Percentiles rank a stretch among this genome's conserved stretches.
These are phyloP conservation scores for Cordyceps cateniannulata DNA, from an alignment of 2,329 filamentous ascomycete species.

Conservation along the genomic window DNA sequence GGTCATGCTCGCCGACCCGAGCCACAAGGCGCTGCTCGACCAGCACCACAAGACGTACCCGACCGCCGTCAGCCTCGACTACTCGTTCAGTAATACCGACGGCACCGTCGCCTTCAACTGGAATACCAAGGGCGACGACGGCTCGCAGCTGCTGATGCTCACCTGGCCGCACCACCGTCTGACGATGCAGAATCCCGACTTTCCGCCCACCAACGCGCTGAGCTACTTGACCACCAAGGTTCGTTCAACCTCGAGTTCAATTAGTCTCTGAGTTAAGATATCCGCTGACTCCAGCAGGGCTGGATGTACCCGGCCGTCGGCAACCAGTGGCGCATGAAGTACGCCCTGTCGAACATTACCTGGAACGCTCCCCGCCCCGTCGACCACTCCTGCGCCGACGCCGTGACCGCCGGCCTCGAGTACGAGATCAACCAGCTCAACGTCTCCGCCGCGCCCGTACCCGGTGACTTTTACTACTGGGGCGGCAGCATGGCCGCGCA, in stretches of 20 bases:
- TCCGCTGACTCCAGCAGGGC: too few relatives aligned
- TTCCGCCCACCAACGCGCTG: conserved; percentile 16
- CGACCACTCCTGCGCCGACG: conserved; percentile 17
- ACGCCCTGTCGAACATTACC: conserved; percentile 17
- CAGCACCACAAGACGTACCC: conserved; percentile 19
- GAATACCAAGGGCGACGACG: conserved; percentile 17
- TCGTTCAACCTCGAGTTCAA: background rate
- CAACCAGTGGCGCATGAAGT: conserved; percentile 19
- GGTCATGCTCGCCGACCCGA: conserved; percentile 17
- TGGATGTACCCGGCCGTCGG: conserved; percentile 21
- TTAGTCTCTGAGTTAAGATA: background rate
- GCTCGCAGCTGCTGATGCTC: conserved; percentile 18
- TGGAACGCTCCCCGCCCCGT: conserved; percentile 19
- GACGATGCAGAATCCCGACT: conserved; percentile 17
- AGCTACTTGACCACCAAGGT: conserved; percentile 21
- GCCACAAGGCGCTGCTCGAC: conserved; percentile 19
- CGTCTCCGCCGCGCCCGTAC: conserved; percentile 15
- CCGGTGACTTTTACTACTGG: conserved; percentile 22
- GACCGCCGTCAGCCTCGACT: conserved; percentile 16
- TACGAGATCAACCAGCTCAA: conserved; percentile 19
- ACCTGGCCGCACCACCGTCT: conserved; percentile 21
- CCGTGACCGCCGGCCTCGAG: conserved; percentile 18
- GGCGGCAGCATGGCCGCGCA: conserved; percentile 19
- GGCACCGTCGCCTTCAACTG: conserved; percentile 20
- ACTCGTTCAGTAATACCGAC: conserved; percentile 16